Base-by-base conservation (phyloP, 2,329 filamentous ascomycete species). In the Epicoccum nigrum region DNA sequence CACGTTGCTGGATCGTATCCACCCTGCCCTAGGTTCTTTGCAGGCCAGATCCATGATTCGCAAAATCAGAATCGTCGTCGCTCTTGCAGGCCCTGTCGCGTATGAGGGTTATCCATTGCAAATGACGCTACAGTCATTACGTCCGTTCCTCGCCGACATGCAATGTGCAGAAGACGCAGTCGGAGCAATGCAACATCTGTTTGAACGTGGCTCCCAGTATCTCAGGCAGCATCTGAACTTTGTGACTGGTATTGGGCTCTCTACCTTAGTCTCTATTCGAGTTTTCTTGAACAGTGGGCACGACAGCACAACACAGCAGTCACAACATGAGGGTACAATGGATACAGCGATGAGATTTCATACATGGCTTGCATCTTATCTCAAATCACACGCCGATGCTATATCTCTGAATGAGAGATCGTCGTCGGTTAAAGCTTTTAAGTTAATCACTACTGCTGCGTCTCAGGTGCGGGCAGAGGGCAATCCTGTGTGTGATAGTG, bases 121-220 rank as follows among this genome's bases (percentile, higher is more conserved):
- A 71, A 94, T 97, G 89, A 80, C 96, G 0, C 79, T 99, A 1
- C 89, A 92, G 63, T 87, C 89, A 1, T 79, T 96, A 16, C 82
- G 88, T 8, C 85, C 86, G 0, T 95, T 92, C 59, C 78, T 97
- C 5, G 87, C 87, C 1, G 88, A 97, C 60, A 82, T 87, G 0
- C 88, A 95, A 66, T 97, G 93, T 71, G 89, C 92, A 8, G 90
- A 96, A 66, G 94, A 99, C 75, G 87, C 90, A 1, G 80, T 97
- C 35, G 93, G 92, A 0, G 83, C 99, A 27, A 86, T 89, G 53
- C 88, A 91, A 70, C 97, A 96, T 72, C 81, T 99, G 1, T 79
- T 97, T 12, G 78, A 83, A 5, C 81, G 83, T 43, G 92, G 93
- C 7, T 76, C 77, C 13, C 62, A 75, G 4, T 86, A 93, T 67